Evolutionary conservation across 140 eudicot species (phyloP).

Genomic region (Oenanthe javanica): DNA sequence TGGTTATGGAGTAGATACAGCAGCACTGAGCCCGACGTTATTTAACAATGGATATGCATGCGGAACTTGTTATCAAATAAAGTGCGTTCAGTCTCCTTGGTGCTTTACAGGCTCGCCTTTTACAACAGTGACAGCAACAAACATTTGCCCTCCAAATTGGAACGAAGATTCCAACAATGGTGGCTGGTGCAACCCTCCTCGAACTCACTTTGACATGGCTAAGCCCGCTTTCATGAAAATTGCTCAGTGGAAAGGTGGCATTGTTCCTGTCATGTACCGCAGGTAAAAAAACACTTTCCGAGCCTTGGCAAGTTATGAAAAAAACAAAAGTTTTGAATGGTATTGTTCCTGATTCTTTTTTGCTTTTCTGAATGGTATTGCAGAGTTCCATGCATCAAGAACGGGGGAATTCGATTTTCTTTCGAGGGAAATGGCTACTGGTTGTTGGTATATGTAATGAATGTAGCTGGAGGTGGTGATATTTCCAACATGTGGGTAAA

Average conservation of each 20-base stretch:
- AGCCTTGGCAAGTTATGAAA: not conserved
- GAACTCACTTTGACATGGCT: slow-evolving; percentile 81
- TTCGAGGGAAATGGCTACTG: slow-evolving; percentile 79
- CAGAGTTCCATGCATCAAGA: slow-evolving; percentile 63
- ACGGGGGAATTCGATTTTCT: slow-evolving; percentile 55
- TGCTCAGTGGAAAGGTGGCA: slow-evolving; percentile 79
- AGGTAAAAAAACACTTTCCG: slow-evolving; percentile 30
- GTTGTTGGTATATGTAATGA: slow-evolving; percentile 75
- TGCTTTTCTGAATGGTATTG: not conserved
- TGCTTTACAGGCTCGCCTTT: slow-evolving; percentile 42
- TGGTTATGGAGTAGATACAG: slow-evolving; percentile 73
- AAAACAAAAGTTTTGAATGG: not conserved
- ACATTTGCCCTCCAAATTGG: slow-evolving; percentile 84
- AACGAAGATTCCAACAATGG: slow-evolving; percentile 49
- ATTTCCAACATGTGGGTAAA: slow-evolving; percentile 69
- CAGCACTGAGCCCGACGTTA: slow-evolving; percentile 71
- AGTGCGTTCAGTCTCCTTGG: slow-evolving; percentile 48
- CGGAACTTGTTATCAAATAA: slow-evolving; percentile 64
- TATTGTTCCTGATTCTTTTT: not conserved
- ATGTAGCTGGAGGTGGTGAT: slow-evolving; percentile 85
- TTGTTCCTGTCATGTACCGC: slow-evolving; percentile 74
- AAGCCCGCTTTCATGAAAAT: slow-evolving; percentile 84
- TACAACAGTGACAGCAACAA: slow-evolving; percentile 74
- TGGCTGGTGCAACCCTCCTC: slow-evolving; percentile 97
- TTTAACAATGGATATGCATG: slow-evolving; percentile 73